Percentiles rank a stretch among this genome's conserved stretches.
Evolutionary conservation across 1,284 basidiomycete species (phyloP).

Genomic region (Vanrija sp.): DNA sequence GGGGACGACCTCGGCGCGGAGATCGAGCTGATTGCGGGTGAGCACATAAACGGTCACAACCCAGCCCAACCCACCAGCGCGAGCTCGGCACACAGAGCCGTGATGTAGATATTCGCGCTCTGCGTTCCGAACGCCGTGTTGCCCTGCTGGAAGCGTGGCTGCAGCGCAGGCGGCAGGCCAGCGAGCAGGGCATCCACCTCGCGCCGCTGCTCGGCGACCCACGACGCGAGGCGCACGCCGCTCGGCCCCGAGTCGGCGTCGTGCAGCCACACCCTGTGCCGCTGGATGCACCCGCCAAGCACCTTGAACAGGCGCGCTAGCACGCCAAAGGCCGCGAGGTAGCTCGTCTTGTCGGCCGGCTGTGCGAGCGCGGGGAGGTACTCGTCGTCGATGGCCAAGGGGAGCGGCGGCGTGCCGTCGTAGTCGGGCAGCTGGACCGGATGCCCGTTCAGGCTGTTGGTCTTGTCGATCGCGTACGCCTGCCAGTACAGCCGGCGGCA

Average conservation of each 20-base stretch:
- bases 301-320: conserved; percentile 19
- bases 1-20: conserved; percentile 14
- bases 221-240: neutral
- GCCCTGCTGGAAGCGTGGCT: neutral
- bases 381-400: conserved; percentile 28
- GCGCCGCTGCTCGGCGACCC: neutral
- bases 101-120: conserved; percentile 31
- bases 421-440: conserved; percentile 14
- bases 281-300: conserved; percentile 21
- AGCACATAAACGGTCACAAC: no score
- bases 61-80: conserved; percentile 24
- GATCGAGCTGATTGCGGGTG: conserved; percentile 25
- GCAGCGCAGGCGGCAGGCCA: conserved; percentile 7
- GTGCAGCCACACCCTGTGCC: conserved; percentile 21
- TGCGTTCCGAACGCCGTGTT: conserved; percentile 23
- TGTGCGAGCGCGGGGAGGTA: conserved; percentile 13
- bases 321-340: conserved; percentile 23
- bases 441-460: conserved; percentile 25
- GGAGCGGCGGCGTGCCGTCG: conserved; percentile 24
- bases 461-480: conserved; percentile 15
- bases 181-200: conserved; percentile 10
- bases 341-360: conserved; percentile 8
- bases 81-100: conserved; percentile 27
- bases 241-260: conserved; percentile 10
- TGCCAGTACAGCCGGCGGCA: conserved; percentile 27